These are phyloP conservation scores for Suillus americanus DNA, from an alignment of 768 basidiomycete genomes.

Conservation along the genomic window DNA sequence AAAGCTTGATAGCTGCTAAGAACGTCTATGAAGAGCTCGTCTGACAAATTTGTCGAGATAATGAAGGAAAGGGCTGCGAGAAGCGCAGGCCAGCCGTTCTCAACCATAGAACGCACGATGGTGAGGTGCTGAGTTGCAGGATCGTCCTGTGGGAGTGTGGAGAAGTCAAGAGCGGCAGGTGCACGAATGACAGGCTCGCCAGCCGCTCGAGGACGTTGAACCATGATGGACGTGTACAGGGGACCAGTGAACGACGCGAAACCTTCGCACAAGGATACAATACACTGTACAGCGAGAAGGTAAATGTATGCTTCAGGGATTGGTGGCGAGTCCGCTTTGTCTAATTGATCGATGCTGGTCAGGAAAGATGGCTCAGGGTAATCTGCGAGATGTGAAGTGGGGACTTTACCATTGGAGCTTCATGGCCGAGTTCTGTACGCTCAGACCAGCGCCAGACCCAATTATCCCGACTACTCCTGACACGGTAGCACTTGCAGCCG, in stretches of 20 bases:
- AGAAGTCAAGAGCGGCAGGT: constrained; percentile 69
- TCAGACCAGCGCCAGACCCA: constrained; percentile 65
- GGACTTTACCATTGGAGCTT: constrained; percentile 82
- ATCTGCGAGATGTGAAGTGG: neutral
- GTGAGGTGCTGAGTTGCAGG: constrained; percentile 55
- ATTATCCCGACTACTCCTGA: constrained; percentile 88
- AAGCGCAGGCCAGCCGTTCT: constrained; percentile 88
- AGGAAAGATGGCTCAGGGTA: neutral
- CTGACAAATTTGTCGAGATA: constrained; percentile 87
- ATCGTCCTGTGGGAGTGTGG: constrained; percentile 53
- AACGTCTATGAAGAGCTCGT: constrained; percentile 87
- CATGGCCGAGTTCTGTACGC: constrained; percentile 73
- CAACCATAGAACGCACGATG: constrained; percentile 75
- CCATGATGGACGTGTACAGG: constrained; percentile 68
- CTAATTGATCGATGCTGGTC: constrained; percentile 91
- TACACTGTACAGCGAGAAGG: constrained; percentile 86
- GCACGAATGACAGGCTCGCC: constrained; percentile 68
- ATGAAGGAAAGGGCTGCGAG: constrained; percentile 89
- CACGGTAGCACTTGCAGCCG: constrained; percentile 79
- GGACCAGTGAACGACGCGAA: constrained; percentile 73
- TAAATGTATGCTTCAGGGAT: constrained; percentile 95
- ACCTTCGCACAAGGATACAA: constrained; percentile 84
- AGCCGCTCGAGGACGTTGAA: constrained; percentile 61
- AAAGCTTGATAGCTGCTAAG: constrained; percentile 80
- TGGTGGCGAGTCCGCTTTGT: constrained; percentile 92